phyloP scores from a whole-genome alignment of 352 stramenopile species.

The Globisporangium carolinianum region DNA sequence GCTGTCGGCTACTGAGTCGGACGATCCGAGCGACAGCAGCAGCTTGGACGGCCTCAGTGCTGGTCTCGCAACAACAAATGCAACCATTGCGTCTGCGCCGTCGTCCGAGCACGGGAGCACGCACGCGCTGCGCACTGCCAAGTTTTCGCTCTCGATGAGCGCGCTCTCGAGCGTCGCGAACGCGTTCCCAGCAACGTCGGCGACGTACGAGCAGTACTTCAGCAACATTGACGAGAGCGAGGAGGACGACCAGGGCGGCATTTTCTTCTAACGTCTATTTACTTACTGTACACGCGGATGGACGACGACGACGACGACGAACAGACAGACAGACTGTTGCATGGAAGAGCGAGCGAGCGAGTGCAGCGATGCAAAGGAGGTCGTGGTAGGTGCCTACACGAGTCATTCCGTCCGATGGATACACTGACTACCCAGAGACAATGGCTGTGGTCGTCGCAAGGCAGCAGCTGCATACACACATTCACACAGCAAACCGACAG shows the following conservation, averaged over 20 bases:
- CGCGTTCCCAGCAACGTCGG: constrained; percentile 54
- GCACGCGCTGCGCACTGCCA: constrained; percentile 26
- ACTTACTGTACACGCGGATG: not conserved
- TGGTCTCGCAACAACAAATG: constrained; percentile 9
- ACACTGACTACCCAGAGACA: too few species aligned
- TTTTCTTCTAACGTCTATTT: constrained; percentile 73
- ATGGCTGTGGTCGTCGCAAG: too few species aligned
- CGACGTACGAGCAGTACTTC: constrained; percentile 85
- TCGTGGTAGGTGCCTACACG: too few species aligned
- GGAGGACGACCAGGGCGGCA: constrained; percentile 78
- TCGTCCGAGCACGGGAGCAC: constrained; percentile 18
- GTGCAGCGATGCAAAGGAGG: too few species aligned
- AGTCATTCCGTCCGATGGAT: too few species aligned
- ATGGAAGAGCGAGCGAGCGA: too few species aligned
- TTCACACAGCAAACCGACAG: too few species aligned
- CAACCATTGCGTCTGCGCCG: constrained; percentile 13
- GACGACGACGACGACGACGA: not conserved
- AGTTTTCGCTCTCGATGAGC: constrained; percentile 84
- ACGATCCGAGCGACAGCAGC: constrained; percentile 32
- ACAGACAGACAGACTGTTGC: too few species aligned
- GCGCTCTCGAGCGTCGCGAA: constrained; percentile 58
- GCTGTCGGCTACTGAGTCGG: constrained; percentile 20
- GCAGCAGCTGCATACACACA: too few species aligned
- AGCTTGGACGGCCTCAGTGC: constrained; percentile 39
- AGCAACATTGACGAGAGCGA: constrained; percentile 82